Evolutionary conservation across 148 eudicot species (phyloP).

Genomic region (Tetragonia tetragonoides): DNA sequence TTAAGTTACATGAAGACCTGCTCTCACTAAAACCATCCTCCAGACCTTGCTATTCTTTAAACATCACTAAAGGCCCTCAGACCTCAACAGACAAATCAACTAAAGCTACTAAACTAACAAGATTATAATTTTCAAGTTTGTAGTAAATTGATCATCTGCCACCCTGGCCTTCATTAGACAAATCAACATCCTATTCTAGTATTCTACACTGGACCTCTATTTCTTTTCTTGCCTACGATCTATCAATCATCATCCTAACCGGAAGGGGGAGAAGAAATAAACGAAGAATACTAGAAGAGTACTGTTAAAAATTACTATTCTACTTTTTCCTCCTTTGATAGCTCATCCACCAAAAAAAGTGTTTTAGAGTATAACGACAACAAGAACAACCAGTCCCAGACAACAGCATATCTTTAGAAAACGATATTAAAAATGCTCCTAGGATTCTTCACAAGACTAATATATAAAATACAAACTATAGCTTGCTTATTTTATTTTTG

Average conservation of each 20-base stretch:
- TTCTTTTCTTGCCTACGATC: neutral
- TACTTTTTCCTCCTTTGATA: neutral
- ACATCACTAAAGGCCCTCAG: neutral
- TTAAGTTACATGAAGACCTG: neutral
- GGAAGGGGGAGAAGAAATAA: neutral
- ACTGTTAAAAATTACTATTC: neutral
- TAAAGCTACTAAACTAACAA: neutral
- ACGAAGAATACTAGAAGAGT: neutral
- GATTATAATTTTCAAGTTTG: neutral
- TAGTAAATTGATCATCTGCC: neutral
- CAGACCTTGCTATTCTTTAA: neutral
- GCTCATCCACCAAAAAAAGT: too few species aligned
- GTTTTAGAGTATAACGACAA: too few species aligned
- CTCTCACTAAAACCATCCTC: neutral
- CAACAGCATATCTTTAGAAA: too few species aligned
- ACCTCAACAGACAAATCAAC: too few species aligned
- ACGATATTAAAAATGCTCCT: too few species aligned
- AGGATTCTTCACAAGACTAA: too few species aligned
- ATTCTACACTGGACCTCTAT: neutral
- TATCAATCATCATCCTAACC: neutral
- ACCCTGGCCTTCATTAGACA: neutral
- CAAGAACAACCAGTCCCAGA: too few species aligned
- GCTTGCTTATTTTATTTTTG: too few species aligned
- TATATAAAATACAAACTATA: too few species aligned
- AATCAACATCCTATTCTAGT: neutral